These are phyloP conservation scores for Tripterygium wilfordii DNA, from an alignment of 177 flowering plant species.

Conservation along the genomic window DNA sequence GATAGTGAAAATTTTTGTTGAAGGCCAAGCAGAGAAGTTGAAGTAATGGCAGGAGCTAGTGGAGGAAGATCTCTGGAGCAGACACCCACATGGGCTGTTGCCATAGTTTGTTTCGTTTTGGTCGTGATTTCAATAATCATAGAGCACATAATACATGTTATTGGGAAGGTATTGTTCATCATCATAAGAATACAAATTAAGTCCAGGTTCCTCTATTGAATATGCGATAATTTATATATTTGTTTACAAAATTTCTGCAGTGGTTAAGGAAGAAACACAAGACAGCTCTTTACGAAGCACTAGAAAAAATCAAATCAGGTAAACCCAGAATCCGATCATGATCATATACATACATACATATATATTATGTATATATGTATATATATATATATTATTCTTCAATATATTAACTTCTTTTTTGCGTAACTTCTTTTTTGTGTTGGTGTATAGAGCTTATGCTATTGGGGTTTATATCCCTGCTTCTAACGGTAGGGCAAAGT, in stretches of 20 bases:
- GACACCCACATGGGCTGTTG: slow-evolving; percentile 83
- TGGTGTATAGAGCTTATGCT: slow-evolving; percentile 38
- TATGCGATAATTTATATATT: background rate
- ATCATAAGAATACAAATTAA: background rate
- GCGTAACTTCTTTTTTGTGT: background rate
- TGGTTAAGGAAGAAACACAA: slow-evolving; percentile 62
- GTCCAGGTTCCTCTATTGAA: background rate
- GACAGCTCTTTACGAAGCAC: slow-evolving; percentile 57
- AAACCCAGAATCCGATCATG: no score
- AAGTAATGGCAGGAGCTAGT: slow-evolving; percentile 8
- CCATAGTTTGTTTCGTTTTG: slow-evolving; percentile 51
- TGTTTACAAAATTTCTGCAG: slow-evolving; percentile 23
- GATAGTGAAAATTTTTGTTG: no score
- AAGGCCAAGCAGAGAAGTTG: background rate
- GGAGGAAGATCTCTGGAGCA: slow-evolving; percentile 42
- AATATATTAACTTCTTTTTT: background rate
- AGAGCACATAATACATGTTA: slow-evolving; percentile 43
- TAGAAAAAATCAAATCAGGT: slow-evolving; percentile 80
- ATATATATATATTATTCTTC: no score
- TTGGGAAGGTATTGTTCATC: slow-evolving; percentile 39
- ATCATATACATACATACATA: no score
- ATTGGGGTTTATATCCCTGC: slow-evolving; percentile 45
- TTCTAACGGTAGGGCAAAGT: slow-evolving; percentile 31
- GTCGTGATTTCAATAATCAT: slow-evolving; percentile 48
- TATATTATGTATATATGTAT: no score